phyloP scores from a whole-genome alignment of 2,329 filamentous ascomycete species.

The Fonsecaea pugnacius region DNA sequence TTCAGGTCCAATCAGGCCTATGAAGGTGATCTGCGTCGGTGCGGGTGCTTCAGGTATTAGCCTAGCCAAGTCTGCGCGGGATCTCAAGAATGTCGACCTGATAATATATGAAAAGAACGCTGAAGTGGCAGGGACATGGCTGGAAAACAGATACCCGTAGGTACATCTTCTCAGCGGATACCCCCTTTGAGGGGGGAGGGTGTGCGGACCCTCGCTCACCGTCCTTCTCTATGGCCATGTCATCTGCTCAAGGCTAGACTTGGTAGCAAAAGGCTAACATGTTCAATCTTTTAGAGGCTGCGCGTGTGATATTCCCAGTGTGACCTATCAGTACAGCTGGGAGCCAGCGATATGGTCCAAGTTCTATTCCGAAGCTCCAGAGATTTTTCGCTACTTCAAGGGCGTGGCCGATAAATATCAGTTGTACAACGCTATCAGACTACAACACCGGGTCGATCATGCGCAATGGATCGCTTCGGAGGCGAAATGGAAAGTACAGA shows the following conservation, averaged over 20 bases:
- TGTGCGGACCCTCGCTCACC: no score
- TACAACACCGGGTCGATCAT: slow-evolving; percentile 38
- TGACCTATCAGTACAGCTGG: slow-evolving; percentile 39
- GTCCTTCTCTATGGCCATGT: no score
- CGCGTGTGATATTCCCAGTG: slow-evolving; percentile 51
- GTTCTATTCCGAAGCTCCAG: slow-evolving; percentile 34
- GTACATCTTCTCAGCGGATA: no score
- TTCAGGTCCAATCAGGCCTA: no score
- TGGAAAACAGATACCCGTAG: background rate
- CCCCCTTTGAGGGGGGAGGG: no score
- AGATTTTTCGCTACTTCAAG: slow-evolving; percentile 42
- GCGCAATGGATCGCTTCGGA: slow-evolving; percentile 41
- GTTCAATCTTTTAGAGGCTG: slow-evolving; percentile 39
- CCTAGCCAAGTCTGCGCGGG: no score
- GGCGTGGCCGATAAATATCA: slow-evolving; percentile 35
- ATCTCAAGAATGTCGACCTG: background rate
- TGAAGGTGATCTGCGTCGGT: no score
- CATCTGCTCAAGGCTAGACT: no score
- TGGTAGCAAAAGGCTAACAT: no score
- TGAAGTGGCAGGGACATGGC: background rate
- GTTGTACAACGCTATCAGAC: slow-evolving; percentile 37
- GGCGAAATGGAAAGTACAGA: slow-evolving; percentile 39
- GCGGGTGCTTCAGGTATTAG: no score
- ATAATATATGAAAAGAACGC: slow-evolving; percentile 4
- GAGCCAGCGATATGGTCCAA: slow-evolving; percentile 30